Percentiles rank a stretch among this genome's conserved stretches.
Evolutionary conservation across 1,284 basidiomycete species (phyloP).

Genomic region (Trametes sp.): DNA sequence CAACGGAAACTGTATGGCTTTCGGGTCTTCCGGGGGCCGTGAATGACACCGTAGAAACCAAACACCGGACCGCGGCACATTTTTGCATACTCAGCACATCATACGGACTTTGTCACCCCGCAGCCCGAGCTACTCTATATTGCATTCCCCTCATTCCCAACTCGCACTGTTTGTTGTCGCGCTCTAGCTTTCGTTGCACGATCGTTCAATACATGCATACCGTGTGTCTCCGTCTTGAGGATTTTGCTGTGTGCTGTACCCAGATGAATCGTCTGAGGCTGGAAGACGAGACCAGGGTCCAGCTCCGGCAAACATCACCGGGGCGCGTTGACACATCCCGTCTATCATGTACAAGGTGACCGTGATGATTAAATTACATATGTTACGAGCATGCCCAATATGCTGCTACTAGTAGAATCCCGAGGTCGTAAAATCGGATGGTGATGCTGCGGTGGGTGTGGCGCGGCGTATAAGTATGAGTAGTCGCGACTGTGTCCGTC

Average conservation of each 20-base stretch:
- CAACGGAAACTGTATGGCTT: not conserved
- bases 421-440: not conserved
- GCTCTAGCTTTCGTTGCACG: not conserved
- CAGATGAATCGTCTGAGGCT: too few relatives aligned
- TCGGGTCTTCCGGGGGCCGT: not conserved
- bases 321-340: not conserved
- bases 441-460: not conserved
- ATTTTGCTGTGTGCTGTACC: too few relatives aligned
- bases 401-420: not conserved
- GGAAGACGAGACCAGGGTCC: too few relatives aligned
- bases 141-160: not conserved
- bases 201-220: too few relatives aligned
- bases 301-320: not conserved
- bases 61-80: not conserved
- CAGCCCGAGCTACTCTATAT: not conserved
- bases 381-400: not conserved
- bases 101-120: not conserved
- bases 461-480: not conserved
- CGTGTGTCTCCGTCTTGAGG: too few relatives aligned
- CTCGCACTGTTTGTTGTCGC: not conserved
- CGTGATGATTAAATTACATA: constrained; percentile 10
- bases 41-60: not conserved
- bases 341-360: not conserved
- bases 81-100: not conserved
- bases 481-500: not conserved